phyloP scores from a whole-genome alignment of 2,329 filamentous ascomycete species.

The Helicocarpus griseus region DNA sequence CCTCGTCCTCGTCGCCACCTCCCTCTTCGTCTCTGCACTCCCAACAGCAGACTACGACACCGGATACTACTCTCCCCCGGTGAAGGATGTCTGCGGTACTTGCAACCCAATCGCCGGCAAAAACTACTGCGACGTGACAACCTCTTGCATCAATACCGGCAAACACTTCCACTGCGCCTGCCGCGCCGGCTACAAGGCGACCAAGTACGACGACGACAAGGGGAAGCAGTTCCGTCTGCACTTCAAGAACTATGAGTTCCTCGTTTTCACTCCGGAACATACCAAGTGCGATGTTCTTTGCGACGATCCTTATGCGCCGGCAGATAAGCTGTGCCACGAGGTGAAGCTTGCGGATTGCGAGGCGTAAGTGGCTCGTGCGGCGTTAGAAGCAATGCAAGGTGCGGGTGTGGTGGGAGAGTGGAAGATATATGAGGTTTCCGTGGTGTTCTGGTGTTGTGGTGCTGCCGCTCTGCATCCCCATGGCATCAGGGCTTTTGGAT shows the following conservation, averaged over 20 bases:
- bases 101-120: constrained; percentile 32
- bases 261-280: constrained; percentile 29
- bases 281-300: constrained; percentile 29
- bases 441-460: too few relatives aligned
- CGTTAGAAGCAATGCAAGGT: neutral
- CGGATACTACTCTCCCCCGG: neutral
- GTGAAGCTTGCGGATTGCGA: constrained; percentile 23
- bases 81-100: constrained; percentile 25
- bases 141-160: constrained; percentile 36
- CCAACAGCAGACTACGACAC: neutral
- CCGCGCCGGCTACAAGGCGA: constrained; percentile 33
- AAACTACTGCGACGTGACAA: constrained; percentile 34
- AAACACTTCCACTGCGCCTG: constrained; percentile 33
- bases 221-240: constrained; percentile 28
- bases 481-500: too few relatives aligned
- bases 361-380: constrained; percentile 14
- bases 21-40: constrained; percentile 14
- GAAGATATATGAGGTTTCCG: neutral
- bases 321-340: constrained; percentile 26
- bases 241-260: constrained; percentile 30
- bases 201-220: constrained; percentile 20
- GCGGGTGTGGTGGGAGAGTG: neutral
- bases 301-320: constrained; percentile 22
- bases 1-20: constrained; percentile 19
- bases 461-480: too few relatives aligned